A percentile compares a stretch with the other conserved stretches of the same genome.
Conservation (phyloP, 331 rosid genomes). For the Pyracantha coccinea region DNA sequence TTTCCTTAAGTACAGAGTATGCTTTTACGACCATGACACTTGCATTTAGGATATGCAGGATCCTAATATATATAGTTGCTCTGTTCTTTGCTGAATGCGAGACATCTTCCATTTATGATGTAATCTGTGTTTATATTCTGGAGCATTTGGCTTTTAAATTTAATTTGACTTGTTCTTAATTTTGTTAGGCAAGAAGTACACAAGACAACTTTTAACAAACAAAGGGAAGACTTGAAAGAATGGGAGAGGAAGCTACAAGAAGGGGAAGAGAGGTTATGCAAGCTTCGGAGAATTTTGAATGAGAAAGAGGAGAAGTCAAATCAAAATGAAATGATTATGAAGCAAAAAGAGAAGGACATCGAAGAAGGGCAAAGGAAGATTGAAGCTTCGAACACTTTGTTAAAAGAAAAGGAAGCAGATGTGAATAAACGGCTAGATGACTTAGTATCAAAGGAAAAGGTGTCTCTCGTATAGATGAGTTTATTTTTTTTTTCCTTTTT, state of each 20-base stretch:
- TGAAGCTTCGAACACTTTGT: slow-evolving; percentile 26
- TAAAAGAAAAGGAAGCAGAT: slow-evolving; percentile 60
- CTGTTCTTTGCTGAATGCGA: background rate
- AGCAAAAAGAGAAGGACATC: slow-evolving; percentile 53
- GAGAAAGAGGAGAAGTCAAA: slow-evolving; percentile 54
- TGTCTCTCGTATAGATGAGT: slow-evolving; percentile 20
- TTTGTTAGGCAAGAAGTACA: slow-evolving; percentile 67
- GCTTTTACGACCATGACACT: background rate
- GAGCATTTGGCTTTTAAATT: background rate
- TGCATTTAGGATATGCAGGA: background rate
- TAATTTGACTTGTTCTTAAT: slow-evolving; percentile 1
- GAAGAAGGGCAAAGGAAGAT: slow-evolving; percentile 41
- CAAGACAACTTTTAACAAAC: slow-evolving; percentile 45
- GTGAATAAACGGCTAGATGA: slow-evolving; percentile 42
- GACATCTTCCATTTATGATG: background rate
- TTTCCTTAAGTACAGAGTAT: slow-evolving; percentile 64
- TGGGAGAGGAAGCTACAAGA: slow-evolving; percentile 71
- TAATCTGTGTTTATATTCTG: background rate
- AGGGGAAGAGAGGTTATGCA: slow-evolving; percentile 53
- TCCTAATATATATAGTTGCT: background rate
- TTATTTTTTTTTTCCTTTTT: background rate
- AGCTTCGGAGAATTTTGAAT: slow-evolving; percentile 35
- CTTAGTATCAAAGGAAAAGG: slow-evolving; percentile 56
- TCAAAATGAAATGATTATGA: slow-evolving; percentile 43
- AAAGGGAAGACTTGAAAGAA: slow-evolving; percentile 64